phyloP scores from a whole-genome alignment of 306 rosid genomes.

The Gleditsia sinensis region DNA sequence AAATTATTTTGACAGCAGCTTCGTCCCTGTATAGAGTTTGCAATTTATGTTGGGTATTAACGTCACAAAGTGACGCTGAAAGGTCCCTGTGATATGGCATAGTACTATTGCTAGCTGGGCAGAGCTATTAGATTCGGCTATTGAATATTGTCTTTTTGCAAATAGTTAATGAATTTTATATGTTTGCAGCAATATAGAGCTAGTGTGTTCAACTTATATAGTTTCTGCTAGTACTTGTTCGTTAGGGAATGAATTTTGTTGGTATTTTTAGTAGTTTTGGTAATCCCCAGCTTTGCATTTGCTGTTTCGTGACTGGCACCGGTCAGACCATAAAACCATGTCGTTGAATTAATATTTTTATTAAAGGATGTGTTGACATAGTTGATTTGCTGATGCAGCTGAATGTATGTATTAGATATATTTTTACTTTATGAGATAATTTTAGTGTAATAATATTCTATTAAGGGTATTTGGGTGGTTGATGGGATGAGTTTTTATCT shows the following conservation, averaged over 20 bases:
- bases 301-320: not conserved
- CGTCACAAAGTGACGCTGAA: not conserved
- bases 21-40: not conserved
- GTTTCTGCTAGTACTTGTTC: not conserved
- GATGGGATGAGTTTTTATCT: not conserved
- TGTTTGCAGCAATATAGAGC: not conserved
- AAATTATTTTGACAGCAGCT: constrained; percentile 26
- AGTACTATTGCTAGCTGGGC: not conserved
- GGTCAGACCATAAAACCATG: not conserved
- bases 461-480: not conserved
- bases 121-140: not conserved
- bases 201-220: not conserved
- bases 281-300: not conserved
- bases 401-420: not conserved
- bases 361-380: not conserved
- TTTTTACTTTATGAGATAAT: not conserved
- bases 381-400: not conserved
- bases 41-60: not conserved
- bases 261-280: not conserved
- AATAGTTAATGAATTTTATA: not conserved
- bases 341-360: not conserved
- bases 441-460: too few relatives aligned
- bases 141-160: too few relatives aligned
- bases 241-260: too few relatives aligned
- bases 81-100: constrained; percentile 13